Base-by-base conservation (phyloP, 495 filamentous ascomycete genomes). In the Talaromyces liani region DNA sequence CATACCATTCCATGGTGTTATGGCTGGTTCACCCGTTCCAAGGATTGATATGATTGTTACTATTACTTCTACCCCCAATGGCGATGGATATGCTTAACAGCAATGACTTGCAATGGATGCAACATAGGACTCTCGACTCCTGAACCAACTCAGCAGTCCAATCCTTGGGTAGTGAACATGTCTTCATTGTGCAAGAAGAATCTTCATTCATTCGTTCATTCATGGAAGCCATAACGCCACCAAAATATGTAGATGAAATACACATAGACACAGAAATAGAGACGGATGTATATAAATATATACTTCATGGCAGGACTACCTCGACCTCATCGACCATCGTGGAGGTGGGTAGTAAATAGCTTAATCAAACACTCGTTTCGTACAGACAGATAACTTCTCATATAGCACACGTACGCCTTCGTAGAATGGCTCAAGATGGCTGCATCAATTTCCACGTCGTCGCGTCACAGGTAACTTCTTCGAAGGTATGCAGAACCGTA, bases 391-490 rank as follows among this genome's bases (percentile, higher is more conserved):
- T 18, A 49, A 49, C 18, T 14, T 7, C 45, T 20, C 45, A 49
- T 49, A 22, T 49, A 45, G 39, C 39, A n/a, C n/a, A n/a, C 3
- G 39, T 16, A 14, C 39, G n/a, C 16, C 39, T 24, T 45, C 39
- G 8, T 20, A 36, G 16, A 47, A 60, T 20, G 36, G 36, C n/a
- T 62, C 16, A 49, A 5, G 60, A 20, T 33, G 73, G 60, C 20
- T 83, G 79, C 64, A 85, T 75, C 79, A 84, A 83, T 6, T 80
- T 82, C 83, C 85, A 87, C 27, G 82, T 88, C 39, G 88, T 85
- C 24, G 88, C 87, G 60, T 89, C 85, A 73, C 89, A 92, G 55
- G 84, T 87, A 57, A 92, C 82, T 73, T 94, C 90, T 71, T 94
- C 91, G 67, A 89, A 94, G 57, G 76, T 87, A 73, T 92, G 85